Evolutionary conservation across 2,329 filamentous ascomycete genomes (phyloP), one percentile per base, ranked within the genome.

Genomic region (Cytospora chrysosperma): DNA sequence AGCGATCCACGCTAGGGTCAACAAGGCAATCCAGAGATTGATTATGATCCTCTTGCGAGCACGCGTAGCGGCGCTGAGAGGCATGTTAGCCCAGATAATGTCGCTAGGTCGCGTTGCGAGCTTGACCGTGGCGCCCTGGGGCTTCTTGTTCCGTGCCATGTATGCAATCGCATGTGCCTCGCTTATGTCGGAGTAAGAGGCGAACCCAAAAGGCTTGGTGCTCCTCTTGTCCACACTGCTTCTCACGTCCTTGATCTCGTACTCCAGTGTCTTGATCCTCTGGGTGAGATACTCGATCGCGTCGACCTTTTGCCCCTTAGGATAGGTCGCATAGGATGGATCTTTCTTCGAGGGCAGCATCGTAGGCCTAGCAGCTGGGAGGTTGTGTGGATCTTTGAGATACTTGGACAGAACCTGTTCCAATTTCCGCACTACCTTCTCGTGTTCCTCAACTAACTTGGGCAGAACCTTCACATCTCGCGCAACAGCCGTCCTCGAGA

Each of bases 81-180:
- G 84, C 79, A 99, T 85, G 71, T 99, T 99, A 73, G 92, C 89
- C 95, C 95, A 99, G 68, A 99, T 96, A 59, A 99, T 85, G 73
- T 98, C 94, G 72, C 91, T 92, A 3, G 95, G 94, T 64, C 88
- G 87, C 2, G 95, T 93, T 1, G 95, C 93, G 17, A 98, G 82
- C 7, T 79, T 82, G 61, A 99, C 86, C 0, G 85, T 90, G 0
- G 92, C 88, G 6, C 92, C 92, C 49, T 91, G 83, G 0, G 92
- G 91, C 69, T 89, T 90, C 79, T 95, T 95, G 56, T 87, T 91
- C 64, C 90, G 90, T 26, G 90, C 86, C 12, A 88, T 85, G 76
- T 90, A 96, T 13, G 93, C 95, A 67, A 96, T 93, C 24, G 85
- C 86, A 72, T 99, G 95, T 0, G 95, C 92, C 70, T 96, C 91